These are phyloP conservation scores for Gnaphalium uliginosum DNA, from an alignment of 129 eudicot species.

Conservation along the genomic window DNA sequence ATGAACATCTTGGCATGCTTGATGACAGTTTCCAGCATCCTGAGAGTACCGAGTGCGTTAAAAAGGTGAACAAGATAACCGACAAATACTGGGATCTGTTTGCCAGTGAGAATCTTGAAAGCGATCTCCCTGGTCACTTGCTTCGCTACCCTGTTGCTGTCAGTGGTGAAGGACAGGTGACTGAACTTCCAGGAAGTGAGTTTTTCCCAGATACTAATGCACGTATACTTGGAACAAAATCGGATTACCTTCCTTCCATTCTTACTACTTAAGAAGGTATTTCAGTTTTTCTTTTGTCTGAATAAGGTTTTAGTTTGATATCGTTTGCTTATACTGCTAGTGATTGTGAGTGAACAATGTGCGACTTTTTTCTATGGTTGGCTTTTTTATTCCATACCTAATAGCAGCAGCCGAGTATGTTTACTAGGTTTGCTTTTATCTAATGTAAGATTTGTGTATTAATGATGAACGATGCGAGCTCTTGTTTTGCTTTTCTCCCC, in stretches of 20 bases:
- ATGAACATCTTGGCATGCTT: conserved; percentile 83
- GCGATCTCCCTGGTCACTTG: conserved; percentile 82
- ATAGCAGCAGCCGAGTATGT: conserved; percentile 7
- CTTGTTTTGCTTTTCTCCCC: background rate
- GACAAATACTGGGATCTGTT: conserved; percentile 75
- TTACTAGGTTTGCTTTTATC: background rate
- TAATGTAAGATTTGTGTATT: conserved; percentile 24
- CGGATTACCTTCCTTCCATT: conserved; percentile 69
- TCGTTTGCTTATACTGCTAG: conserved; percentile 23
- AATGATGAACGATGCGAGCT: conserved; percentile 6
- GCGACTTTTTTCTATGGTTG: background rate
- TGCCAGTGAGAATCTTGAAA: conserved; percentile 53
- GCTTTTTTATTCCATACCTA: background rate
- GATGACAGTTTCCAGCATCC: conserved; percentile 65
- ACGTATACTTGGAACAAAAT: conserved; percentile 58
- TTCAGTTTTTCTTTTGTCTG: background rate
- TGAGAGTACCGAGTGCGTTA: conserved; percentile 51
- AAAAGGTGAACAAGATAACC: conserved; percentile 57
- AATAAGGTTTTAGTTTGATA: conserved; percentile 15
- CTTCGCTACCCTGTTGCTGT: conserved; percentile 69
- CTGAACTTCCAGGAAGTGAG: conserved; percentile 66
- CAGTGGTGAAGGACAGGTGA: conserved; percentile 49
- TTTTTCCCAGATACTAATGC: conserved; percentile 79
- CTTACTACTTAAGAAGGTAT: conserved; percentile 41
- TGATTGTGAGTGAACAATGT: conserved; percentile 22